Conservation (phyloP, 768 basidiomycete species). For the Serendipita sp. region DNA sequence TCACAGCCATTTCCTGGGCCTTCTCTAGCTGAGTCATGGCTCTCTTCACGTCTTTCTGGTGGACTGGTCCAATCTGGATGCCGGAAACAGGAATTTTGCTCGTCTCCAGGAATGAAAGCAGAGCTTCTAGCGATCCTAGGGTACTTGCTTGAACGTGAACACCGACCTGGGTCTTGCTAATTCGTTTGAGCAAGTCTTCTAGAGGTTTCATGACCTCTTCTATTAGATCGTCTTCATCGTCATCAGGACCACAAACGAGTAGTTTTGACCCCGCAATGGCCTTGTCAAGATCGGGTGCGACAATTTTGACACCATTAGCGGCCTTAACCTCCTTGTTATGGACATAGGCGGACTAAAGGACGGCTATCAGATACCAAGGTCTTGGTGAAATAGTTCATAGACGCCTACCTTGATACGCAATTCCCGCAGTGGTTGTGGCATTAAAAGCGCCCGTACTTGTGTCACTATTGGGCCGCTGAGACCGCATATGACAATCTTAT, state of each 20-base stretch:
- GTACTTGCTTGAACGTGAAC: conserved; percentile 97
- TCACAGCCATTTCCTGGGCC: conserved; percentile 85
- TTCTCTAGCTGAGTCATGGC: conserved; percentile 88
- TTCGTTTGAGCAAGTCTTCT: conserved; percentile 69
- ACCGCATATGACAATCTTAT: conserved; percentile 90
- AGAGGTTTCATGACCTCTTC: conserved; percentile 97
- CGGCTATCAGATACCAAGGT: not conserved
- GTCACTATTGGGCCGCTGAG: conserved; percentile 95
- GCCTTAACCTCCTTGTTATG: conserved; percentile 97
- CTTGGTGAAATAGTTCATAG: not conserved
- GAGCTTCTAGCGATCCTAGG: conserved; percentile 88
- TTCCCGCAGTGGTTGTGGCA: conserved; percentile 91
- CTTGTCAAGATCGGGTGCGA: conserved; percentile 90
- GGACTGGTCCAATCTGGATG: conserved; percentile 94
- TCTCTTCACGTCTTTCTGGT: conserved; percentile 90
- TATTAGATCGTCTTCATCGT: conserved; percentile 87
- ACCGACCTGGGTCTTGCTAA: conserved; percentile 90
- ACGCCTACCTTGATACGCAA: conserved; percentile 74
- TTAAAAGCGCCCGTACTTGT: conserved; percentile 81
- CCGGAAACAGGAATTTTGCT: conserved; percentile 97
- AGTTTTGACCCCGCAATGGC: conserved; percentile 94
- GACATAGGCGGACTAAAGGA: conserved; percentile 70
- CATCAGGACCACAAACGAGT: conserved; percentile 83
- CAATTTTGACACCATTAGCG: conserved; percentile 88
- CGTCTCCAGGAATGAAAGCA: conserved; percentile 84